Conservation (phyloP, 2,329 filamentous ascomycete species). For the Talaromyces sp. region DNA sequence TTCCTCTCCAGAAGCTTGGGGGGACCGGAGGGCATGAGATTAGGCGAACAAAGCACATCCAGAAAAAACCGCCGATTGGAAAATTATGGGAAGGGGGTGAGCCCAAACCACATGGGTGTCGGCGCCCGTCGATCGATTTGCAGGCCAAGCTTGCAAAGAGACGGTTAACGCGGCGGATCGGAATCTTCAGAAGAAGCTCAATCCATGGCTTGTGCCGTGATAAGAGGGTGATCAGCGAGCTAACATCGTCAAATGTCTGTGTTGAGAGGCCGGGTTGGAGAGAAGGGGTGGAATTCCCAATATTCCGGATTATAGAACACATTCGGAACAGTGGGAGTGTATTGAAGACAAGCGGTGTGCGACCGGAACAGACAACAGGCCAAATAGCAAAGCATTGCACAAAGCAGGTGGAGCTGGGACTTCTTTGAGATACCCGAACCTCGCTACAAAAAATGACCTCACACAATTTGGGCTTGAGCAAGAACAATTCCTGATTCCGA, state of each 20-base stretch:
- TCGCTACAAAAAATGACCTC: constrained; percentile 46
- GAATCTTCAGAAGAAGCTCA: constrained; percentile 45
- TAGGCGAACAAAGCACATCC: constrained; percentile 90
- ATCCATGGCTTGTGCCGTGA: constrained; percentile 50
- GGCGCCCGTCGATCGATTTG: constrained; percentile 54
- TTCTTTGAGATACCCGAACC: constrained; percentile 44
- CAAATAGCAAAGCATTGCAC: constrained; percentile 20
- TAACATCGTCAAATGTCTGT: constrained; percentile 19
- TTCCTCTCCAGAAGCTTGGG: constrained; percentile 58
- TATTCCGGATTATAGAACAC: constrained; percentile 41
- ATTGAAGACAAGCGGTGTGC: constrained; percentile 17
- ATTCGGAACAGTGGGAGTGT: constrained; percentile 40
- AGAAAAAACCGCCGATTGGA: constrained; percentile 80
- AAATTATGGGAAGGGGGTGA: constrained; percentile 19
- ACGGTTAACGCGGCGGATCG: constrained; percentile 64
- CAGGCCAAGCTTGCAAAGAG: constrained; percentile 50
- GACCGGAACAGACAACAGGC: constrained; percentile 36
- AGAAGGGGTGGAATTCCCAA: constrained; percentile 32
- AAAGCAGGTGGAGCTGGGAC: constrained; percentile 29
- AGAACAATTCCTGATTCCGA: constrained; percentile 44
- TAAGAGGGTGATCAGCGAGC: constrained; percentile 44
- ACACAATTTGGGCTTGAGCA: constrained; percentile 21
- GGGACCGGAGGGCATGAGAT: constrained; percentile 57
- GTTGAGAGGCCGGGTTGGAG: constrained; percentile 28
- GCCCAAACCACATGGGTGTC: constrained; percentile 33